Base-by-base conservation (phyloP, 2,329 filamentous ascomycete species). In the Hypoxylon sp. region DNA sequence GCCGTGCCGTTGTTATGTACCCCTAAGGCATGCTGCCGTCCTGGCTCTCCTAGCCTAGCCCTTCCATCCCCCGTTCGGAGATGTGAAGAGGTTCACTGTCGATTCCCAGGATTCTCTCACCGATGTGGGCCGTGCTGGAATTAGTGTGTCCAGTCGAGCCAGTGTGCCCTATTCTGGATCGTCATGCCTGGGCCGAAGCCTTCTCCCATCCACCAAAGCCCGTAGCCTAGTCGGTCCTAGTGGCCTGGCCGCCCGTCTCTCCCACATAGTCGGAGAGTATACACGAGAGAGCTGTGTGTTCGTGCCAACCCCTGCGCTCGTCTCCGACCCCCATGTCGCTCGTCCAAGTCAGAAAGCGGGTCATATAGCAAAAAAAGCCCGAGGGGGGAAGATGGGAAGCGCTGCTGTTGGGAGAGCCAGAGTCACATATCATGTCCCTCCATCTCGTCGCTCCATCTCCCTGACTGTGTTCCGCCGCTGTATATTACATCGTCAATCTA, bases 401-500 rank as follows among this genome's bases (percentile, higher is more conserved):
- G 55, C 50, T 57, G 51, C 54, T 58, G 59, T 62, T 62, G 58
- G 52, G 63, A 67, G 55, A 33, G 65, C 65, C 60, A 68, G 53
- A 54, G 58, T 69, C 60, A 67, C 60, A 58, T 62, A 61, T 65
- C 63, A 59, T 57, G 67, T 59, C 65, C 64, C n/a, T n/a, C 55
- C 60, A 66, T 67, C 59, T 57, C 53, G 63, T 62, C 65, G 67
- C 58, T 66, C 52, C 47, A 60, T 61, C 62, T 42, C 38, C 60
- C 59, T 60, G 65, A 61, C 69, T 67, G 70, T 72, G 68, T 73
- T 71, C 73, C 71, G 71, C 72, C 65, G 67, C 67, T 67, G 66
- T 76, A 77, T 75, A 76, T 75, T 77, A 70, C 68, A 63, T 63
- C 65, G 58, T 70, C 75, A 77, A 77, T 77, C 73, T 75, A 76